Evolutionary conservation across 768 basidiomycete genomes (phyloP).

Genomic region (Tulasnella sp.): DNA sequence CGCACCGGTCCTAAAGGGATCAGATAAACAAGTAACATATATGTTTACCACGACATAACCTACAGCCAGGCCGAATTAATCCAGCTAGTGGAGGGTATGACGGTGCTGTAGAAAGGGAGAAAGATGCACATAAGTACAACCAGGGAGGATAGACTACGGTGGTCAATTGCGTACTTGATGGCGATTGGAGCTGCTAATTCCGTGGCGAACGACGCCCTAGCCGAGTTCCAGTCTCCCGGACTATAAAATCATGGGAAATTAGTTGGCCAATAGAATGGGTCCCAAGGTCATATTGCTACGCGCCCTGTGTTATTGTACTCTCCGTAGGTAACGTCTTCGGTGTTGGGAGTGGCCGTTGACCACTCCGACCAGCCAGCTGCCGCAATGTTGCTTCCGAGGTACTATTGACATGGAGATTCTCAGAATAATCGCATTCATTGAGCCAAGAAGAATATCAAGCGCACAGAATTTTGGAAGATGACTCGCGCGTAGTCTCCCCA

Average conservation of each 20-base stretch:
- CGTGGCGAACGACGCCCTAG: conserved; percentile 24
- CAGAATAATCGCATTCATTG: neutral
- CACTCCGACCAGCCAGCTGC: conserved; percentile 13
- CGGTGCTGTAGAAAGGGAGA: neutral
- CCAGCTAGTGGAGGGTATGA: conserved; percentile 9
- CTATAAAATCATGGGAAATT: neutral
- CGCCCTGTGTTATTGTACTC: conserved; percentile 13
- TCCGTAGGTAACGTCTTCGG: conserved; percentile 13
- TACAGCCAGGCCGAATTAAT: conserved; percentile 10
- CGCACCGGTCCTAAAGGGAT: too few relatives aligned
- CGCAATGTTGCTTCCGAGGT: conserved; percentile 4
- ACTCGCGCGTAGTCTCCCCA: conserved; percentile 19
- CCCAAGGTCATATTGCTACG: neutral
- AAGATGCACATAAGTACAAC: neutral
- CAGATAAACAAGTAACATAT: too few relatives aligned
- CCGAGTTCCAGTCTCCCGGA: neutral
- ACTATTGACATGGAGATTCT: neutral
- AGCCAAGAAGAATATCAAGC: conserved; percentile 19
- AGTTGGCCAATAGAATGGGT: neutral
- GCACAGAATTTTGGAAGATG: conserved; percentile 25
- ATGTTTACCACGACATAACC: too few relatives aligned
- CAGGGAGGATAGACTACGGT: neutral
- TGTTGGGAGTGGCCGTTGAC: conserved; percentile 6
- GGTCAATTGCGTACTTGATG: neutral
- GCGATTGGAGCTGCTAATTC: conserved; percentile 17